phyloP scores from a whole-genome alignment of 2,329 filamentous ascomycete genomes.

The Aurifilum marmelostoma region DNA sequence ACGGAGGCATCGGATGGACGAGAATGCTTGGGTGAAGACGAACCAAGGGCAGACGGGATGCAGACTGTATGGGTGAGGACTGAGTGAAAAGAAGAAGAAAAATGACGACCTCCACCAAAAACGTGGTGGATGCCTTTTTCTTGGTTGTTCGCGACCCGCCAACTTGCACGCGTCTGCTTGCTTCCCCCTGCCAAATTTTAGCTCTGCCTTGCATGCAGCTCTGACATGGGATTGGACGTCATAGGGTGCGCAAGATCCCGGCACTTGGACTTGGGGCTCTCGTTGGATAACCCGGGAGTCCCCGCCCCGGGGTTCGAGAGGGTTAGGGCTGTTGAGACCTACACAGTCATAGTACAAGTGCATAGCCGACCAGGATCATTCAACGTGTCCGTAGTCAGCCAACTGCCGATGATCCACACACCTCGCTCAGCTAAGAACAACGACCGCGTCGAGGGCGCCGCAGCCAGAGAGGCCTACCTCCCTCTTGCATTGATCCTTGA shows the following conservation, averaged over 20 bases:
- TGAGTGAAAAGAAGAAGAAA: too few species aligned
- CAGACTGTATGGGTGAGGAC: not conserved
- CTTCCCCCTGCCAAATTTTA: conserved; percentile 14
- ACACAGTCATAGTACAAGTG: too few species aligned
- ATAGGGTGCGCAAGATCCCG: not conserved
- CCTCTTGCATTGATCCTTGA: too few species aligned
- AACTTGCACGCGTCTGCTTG: conserved; percentile 11
- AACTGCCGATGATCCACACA: too few species aligned
- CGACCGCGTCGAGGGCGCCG: too few species aligned
- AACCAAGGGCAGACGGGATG: not conserved
- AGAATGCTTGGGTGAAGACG: not conserved
- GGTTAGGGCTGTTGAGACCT: too few species aligned
- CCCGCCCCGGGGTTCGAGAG: too few species aligned
- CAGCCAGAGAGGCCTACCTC: too few species aligned
- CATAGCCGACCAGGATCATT: too few species aligned
- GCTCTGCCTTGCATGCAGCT: not conserved
- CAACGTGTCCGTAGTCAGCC: too few species aligned
- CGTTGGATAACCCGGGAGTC: not conserved
- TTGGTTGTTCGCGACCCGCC: conserved; percentile 16
- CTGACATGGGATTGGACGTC: conserved; percentile 1
- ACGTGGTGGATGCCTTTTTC: conserved; percentile 6
- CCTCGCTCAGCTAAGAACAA: too few species aligned
- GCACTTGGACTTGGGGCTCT: not conserved
- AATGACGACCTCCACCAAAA: too few species aligned
- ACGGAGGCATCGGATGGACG: not conserved